Conservation (phyloP, 2,329 filamentous ascomycete genomes). For the Orbilia blumenaviensis region DNA sequence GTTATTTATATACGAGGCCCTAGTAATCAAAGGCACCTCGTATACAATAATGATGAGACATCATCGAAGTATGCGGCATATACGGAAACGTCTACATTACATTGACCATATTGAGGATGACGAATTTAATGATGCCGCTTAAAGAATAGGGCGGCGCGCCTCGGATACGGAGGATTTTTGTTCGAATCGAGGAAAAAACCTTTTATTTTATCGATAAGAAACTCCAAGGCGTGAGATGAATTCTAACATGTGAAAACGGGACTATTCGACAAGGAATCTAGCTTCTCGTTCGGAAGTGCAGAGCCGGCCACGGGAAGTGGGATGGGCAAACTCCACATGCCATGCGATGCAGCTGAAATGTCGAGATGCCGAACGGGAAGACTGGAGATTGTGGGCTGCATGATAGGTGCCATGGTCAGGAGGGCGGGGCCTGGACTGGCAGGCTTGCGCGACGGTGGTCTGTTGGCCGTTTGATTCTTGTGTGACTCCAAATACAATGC, state of each 20-base stretch:
- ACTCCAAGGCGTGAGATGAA: not conserved
- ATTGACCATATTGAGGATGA: not conserved
- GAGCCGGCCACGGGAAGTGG: constrained; percentile 27
- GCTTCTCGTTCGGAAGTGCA: constrained; percentile 10
- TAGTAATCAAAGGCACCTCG: not conserved
- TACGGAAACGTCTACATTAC: not conserved
- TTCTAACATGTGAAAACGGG: constrained; percentile 46
- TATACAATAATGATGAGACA: not conserved
- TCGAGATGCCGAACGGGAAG: constrained; percentile 29
- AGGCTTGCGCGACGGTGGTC: not conserved
- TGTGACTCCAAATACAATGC: not conserved
- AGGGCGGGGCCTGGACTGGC: not conserved
- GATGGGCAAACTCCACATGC: constrained; percentile 26
- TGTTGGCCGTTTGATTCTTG: not conserved
- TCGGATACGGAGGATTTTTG: constrained; percentile 30
- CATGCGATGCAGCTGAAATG: constrained; percentile 4
- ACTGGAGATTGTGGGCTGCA: constrained; percentile 13
- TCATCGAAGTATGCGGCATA: not conserved
- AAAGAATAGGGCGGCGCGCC: not conserved
- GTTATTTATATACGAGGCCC: not conserved
- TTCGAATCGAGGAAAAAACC: not conserved
- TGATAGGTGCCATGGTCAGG: constrained; percentile 2
- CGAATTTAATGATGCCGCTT: not conserved
- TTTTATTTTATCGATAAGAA: constrained; percentile 42
- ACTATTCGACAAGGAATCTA: not conserved